Evolutionary conservation across 306 rosid species (phyloP), one percentile per base, ranked within the genome.

Genomic region (Adenanthera pavonina): DNA sequence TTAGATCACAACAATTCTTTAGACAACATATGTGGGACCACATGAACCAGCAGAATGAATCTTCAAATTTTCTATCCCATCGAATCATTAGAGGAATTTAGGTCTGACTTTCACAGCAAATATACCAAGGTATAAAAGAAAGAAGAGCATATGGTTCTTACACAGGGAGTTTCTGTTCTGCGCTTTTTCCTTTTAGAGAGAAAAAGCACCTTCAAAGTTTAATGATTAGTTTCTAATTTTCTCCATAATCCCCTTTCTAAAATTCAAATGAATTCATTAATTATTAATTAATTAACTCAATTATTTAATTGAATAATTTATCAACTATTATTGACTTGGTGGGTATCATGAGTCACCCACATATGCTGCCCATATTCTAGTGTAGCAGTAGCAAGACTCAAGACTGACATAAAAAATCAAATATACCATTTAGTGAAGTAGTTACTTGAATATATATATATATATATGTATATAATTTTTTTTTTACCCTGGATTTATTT

Each of bases 401-500:
- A 25, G 30, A 25, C 30, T 25, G 0, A 25, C 30, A 25, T 25
- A 25, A 25, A 25, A 25, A 25, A 25, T 25, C 30, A 25, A 25
- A 25, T 25, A 25, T 25, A 25, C 30, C 30, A 25, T 25, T 25
- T 25, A 25, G 30, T 25, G 30, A 25, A 25, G 30, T 25, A 25
- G 30, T 25, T 25, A 25, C 30, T 25, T 25, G 30, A 25, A 25
- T 25, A 25, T 25, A 25, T 25, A 25, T 25, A 25, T 25, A 25
- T 25, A 25, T 25, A 25, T 25, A 25, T 25, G 30, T 25, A 25
- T 25, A 25, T 25, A 25, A 25, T 25, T 25, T 72, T 13, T 78
- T 79, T 11, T 74, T 84, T 17, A 90, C 56, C 9, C 92, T 86
- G 0, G 85, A 15, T 25, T 25, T 25, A 25, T 25, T 0, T 25